Percentiles rank a stretch among this genome's conserved stretches.
phyloP scores from a whole-genome alignment of 1,284 basidiomycete genomes.

The Apiotrichum laibachii region DNA sequence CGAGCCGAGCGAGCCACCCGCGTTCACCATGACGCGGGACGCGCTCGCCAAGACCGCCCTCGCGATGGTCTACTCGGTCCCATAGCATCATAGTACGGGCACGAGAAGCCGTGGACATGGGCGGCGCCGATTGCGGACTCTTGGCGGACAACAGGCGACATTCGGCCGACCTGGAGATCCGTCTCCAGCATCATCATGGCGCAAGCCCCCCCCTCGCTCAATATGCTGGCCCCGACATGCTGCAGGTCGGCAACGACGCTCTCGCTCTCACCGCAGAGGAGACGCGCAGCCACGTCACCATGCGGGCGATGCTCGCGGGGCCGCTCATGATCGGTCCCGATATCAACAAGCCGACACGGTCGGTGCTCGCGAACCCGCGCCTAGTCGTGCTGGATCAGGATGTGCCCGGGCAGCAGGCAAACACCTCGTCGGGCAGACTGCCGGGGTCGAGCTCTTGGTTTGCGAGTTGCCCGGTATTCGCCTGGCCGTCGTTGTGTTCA shows the following conservation, averaged over 20 bases:
- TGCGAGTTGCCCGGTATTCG: neutral
- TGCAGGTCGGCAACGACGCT: slow-evolving; percentile 5
- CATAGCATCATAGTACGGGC: slow-evolving; percentile 6
- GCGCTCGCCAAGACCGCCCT: neutral
- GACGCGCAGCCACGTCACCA: neutral
- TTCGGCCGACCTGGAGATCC: neutral
- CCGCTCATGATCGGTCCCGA: slow-evolving; percentile 4
- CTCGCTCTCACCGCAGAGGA: slow-evolving; percentile 2
- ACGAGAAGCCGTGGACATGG: slow-evolving; percentile 7
- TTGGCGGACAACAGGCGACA: slow-evolving; percentile 6
- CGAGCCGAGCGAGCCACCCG: neutral
- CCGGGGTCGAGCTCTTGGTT: neutral
- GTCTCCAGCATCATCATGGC: too few species aligned
- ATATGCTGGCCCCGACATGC: slow-evolving; percentile 8
- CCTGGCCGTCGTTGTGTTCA: neutral
- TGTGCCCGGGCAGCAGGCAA: neutral
- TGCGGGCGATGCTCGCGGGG: slow-evolving; percentile 9
- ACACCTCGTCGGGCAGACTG: neutral
- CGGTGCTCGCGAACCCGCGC: neutral
- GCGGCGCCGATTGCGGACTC: slow-evolving; percentile 2
- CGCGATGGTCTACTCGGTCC: slow-evolving; percentile 4
- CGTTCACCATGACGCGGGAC: slow-evolving; percentile 1
- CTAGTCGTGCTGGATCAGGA: slow-evolving; percentile 4
- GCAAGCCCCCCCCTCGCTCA: neutral
- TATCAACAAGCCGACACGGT: neutral